phyloP scores from a whole-genome alignment of 371 early-diverging fungal species.

The Mucor circinelloides region DNA sequence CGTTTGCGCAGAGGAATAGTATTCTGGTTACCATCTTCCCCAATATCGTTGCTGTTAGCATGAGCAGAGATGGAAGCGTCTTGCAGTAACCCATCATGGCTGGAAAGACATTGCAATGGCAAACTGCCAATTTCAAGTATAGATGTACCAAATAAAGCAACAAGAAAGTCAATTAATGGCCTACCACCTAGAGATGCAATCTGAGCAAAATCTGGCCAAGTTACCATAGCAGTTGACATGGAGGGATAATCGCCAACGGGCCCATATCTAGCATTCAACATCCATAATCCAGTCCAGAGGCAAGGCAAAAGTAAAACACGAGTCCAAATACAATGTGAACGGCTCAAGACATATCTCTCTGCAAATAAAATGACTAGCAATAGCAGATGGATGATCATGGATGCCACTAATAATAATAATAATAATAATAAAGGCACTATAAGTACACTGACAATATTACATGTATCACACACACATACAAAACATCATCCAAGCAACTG shows the following conservation, averaged over 20 bases:
- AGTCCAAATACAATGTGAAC: neutral
- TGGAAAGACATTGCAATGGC: neutral
- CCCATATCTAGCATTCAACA: conserved; percentile 12
- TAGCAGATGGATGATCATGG: neutral
- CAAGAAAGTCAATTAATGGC: conserved; percentile 32
- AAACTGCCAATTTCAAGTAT: conserved; percentile 22
- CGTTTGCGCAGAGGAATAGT: neutral
- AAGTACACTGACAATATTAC: neutral
- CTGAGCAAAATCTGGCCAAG: conserved; percentile 37
- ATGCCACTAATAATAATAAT: neutral
- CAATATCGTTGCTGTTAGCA: neutral
- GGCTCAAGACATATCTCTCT: conserved; percentile 19
- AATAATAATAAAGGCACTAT: neutral
- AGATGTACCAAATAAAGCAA: conserved; percentile 31
- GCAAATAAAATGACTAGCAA: conserved; percentile 1
- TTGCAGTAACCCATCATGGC: neutral
- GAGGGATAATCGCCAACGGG: conserved; percentile 32
- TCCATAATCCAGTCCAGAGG: conserved; percentile 35
- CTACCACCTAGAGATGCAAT: conserved; percentile 32
- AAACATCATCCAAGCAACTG: conserved; percentile 8
- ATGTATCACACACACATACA: conserved; percentile 11
- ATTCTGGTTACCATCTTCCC: neutral
- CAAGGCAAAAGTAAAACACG: conserved; percentile 35
- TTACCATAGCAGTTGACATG: conserved; percentile 17
- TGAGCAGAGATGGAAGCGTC: neutral